Evolutionary conservation across 2,329 filamentous ascomycete genomes (phyloP).

Genomic region (Cercospora sp.): DNA sequence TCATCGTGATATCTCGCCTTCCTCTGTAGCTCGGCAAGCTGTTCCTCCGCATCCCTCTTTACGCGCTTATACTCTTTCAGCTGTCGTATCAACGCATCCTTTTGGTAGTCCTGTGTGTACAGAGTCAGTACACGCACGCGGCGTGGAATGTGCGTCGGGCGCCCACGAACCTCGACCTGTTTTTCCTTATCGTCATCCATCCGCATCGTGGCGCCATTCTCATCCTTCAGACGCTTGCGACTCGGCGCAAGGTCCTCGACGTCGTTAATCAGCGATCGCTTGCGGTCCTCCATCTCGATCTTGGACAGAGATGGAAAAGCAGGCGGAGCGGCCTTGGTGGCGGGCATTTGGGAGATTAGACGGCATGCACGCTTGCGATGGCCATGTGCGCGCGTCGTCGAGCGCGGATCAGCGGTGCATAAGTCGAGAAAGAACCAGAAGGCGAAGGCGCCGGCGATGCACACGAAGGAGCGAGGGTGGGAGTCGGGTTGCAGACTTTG

Average conservation of each 20-base stretch:
- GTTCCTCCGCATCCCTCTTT: constrained; percentile 75
- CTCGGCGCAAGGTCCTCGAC: constrained; percentile 83
- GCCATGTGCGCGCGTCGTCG: constrained; percentile 11
- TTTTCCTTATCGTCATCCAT: constrained; percentile 70
- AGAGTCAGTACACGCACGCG: constrained; percentile 8
- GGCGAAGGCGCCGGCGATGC: not conserved
- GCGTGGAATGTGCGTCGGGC: constrained; percentile 9
- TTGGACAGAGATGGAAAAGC: constrained; percentile 70
- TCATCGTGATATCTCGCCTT: constrained; percentile 83
- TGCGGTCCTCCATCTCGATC: constrained; percentile 99
- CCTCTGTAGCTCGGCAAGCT: constrained; percentile 77
- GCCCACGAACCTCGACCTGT: constrained; percentile 67
- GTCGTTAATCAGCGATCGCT: constrained; percentile 82
- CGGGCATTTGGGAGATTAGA: constrained; percentile 31
- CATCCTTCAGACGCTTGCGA: constrained; percentile 74
- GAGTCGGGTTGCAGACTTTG: constrained; percentile 6
- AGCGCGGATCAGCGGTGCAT: constrained; percentile 6
- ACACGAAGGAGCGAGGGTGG: not conserved
- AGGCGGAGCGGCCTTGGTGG: constrained; percentile 41
- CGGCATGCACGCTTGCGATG: constrained; percentile 12
- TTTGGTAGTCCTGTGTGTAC: constrained; percentile 73
- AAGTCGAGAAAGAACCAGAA: not conserved
- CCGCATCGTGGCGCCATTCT: constrained; percentile 73
- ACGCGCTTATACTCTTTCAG: constrained; percentile 98
- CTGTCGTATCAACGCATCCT: constrained; percentile 94